Conservation (phyloP, 2,329 filamentous ascomycete species). For the Acrocalymma vagum region DNA sequence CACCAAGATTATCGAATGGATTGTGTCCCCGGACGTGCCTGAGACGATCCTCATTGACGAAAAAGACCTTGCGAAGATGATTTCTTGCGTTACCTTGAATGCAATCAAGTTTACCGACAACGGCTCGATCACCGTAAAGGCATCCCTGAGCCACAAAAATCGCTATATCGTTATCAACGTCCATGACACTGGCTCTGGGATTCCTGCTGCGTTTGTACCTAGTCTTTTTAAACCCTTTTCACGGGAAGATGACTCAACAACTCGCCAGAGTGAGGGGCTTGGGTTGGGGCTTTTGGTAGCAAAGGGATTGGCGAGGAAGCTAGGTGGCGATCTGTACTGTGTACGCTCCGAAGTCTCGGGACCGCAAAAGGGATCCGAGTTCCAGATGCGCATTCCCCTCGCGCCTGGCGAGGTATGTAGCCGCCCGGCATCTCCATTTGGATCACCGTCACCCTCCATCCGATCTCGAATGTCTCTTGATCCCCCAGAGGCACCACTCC, state of each 20-base stretch:
- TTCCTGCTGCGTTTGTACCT: conserved; percentile 71
- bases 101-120: conserved; percentile 76
- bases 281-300: conserved; percentile 76
- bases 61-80: conserved; percentile 69
- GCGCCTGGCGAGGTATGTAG: conserved; percentile 60
- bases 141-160: conserved; percentile 59
- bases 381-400: conserved; percentile 72
- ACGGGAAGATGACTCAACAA: conserved; percentile 73
- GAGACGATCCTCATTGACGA: conserved; percentile 67
- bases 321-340: conserved; percentile 73
- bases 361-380: conserved; percentile 70
- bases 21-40: conserved; percentile 60
- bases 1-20: conserved; percentile 60
- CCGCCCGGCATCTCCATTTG: conserved; percentile 60
- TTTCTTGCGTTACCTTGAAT: conserved; percentile 71
- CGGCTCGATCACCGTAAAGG: conserved; percentile 66
- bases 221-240: conserved; percentile 76
- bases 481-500: conserved; percentile 28
- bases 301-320: conserved; percentile 73
- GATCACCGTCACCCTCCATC: conserved; percentile 51
- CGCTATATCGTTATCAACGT: conserved; percentile 69
- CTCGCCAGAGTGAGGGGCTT: conserved; percentile 72
- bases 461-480: conserved; percentile 41
- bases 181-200: conserved; percentile 73
- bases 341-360: conserved; percentile 69